Evolutionary conservation across 2,329 filamentous ascomycete genomes (phyloP), one percentile per base, ranked within the genome.

Genomic region (Verticillium albo-atrum): DNA sequence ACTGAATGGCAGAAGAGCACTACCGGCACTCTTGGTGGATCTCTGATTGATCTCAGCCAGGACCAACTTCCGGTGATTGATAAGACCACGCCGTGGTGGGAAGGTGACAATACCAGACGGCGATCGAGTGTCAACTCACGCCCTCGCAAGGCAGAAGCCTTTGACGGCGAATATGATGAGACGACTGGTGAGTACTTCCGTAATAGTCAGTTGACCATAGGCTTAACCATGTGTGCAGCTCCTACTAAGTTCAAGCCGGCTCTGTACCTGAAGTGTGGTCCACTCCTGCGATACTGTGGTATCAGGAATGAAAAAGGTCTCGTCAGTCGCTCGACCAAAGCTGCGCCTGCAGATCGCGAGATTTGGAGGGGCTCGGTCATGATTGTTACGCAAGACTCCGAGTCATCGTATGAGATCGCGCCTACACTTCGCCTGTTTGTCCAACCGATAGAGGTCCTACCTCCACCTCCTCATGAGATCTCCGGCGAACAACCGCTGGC

Each of bases 341-440:
- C 69, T 63, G 64, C 68, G 2, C 59, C 69, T 14, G 58, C 69
- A 0, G 87, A 91, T 51, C 84, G 86, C 56, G 91, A 97, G 67
- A 87, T 94, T 23, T 99, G 95, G 95, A 86, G 93, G 71, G 95
- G 95, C 5, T 96, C 87, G 61, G 83, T 98, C 60, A 92, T 99
- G 91, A 97, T 99, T 67, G 92, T 99, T 25, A 98, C 95, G 0
- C 83, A 87, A 57, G 94, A 99, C 69, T 82, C 85, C 2, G 84
- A 89, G 47, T 98, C 94, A 2, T 90, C 89, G 1, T 97, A 97
- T 69, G 85, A 88, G 52, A 87, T 91, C 54, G 83, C 83, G 0
- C 95, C 95, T 4, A 90, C 84, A 0, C 77, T 99, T 64, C 85
- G 93, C 51, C 74, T 99, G 4, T 99, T 98, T 71, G 87, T 89